Evolutionary conservation across 139 green algal genomes (phyloP), one percentile per base, ranked within the genome.

Genomic region (Micromonas commoda): DNA sequence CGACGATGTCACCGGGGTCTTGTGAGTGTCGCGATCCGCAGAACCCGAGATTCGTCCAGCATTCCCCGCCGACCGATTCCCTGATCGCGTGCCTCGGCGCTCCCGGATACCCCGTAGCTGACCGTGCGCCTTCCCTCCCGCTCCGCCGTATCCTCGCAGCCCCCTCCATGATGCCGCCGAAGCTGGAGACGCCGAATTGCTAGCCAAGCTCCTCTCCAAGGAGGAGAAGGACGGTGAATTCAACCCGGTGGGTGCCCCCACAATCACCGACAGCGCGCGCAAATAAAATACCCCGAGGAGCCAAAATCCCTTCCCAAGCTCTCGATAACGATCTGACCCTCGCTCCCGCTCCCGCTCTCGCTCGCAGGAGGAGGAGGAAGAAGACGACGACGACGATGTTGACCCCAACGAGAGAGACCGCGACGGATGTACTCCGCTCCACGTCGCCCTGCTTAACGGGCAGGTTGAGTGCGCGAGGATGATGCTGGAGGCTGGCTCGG

Each of bases 371-470:
- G 35, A 60, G 35, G 33, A 35, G 2, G 68, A 34, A 4, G 37
- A 75, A 35, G 68, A 33, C 3, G 68, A 34, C 68, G 35, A 64
- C 37, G 68, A 63, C 1, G 35, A 63, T 2, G 37, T 57, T 9
- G 45, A 57, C 16, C 6, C 64, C 1, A 60, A 77, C 45, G 29
- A 28, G 1, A 24, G 45, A 19, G 71, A 77, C 51, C n/a, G 31
- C 9, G 71, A 77, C 33, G 77, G 81, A 0, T 91, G 85, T 75
- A 93, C 91, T 16, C 89, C 92, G 0, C 73, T 97, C 61, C 91
- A 97, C 83, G 54, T 96, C 0, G 90, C 91, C 29, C 80, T 96
- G 26, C 79, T 96, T 3, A 82, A 90, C 35, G 90, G 90, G 87
- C 35, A 9, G 3, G 35, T 32, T 26, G 3, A 76, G 60, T 64